These are phyloP conservation scores for Penicillium sp. DNA, from an alignment of 2,329 filamentous ascomycete genomes.

Conservation along the genomic window DNA sequence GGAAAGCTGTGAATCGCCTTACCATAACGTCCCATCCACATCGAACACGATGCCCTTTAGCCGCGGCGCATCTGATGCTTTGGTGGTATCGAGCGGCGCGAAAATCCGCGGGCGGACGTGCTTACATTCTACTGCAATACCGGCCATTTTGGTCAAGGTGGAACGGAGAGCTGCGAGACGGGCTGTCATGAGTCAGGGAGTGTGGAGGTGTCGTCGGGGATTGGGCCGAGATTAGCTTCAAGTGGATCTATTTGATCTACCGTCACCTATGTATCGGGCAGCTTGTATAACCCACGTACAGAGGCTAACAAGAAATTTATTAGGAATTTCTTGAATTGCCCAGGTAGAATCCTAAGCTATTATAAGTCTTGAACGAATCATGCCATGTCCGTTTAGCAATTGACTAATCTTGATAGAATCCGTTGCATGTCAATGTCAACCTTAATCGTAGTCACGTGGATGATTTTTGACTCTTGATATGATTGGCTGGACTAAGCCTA, in stretches of 20 bases:
- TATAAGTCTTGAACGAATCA: too few species aligned
- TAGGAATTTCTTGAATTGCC: too few species aligned
- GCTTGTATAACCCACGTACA: not conserved
- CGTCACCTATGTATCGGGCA: not conserved
- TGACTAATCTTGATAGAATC: too few species aligned
- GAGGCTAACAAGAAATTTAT: too few species aligned
- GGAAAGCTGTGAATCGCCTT: conserved; percentile 33
- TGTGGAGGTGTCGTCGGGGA: not conserved
- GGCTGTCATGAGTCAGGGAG: not conserved
- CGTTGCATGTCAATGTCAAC: too few species aligned
- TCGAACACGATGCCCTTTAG: conserved; percentile 75
- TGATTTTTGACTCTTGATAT: too few species aligned
- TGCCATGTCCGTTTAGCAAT: too few species aligned
- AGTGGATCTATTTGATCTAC: not conserved
- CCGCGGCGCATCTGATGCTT: conserved; percentile 36
- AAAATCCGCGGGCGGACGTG: conserved; percentile 45
- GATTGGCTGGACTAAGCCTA: too few species aligned
- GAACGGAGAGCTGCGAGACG: not conserved
- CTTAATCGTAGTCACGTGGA: too few species aligned
- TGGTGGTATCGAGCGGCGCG: conserved; percentile 48
- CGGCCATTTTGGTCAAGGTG: conserved; percentile 24
- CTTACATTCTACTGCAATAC: conserved; percentile 12
- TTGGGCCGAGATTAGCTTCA: not conserved
- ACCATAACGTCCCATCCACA: conserved; percentile 94
- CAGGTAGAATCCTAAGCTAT: too few species aligned